Evolutionary conservation across 139 green algal genomes (phyloP).

Genomic region (Micromonas pusilla): DNA sequence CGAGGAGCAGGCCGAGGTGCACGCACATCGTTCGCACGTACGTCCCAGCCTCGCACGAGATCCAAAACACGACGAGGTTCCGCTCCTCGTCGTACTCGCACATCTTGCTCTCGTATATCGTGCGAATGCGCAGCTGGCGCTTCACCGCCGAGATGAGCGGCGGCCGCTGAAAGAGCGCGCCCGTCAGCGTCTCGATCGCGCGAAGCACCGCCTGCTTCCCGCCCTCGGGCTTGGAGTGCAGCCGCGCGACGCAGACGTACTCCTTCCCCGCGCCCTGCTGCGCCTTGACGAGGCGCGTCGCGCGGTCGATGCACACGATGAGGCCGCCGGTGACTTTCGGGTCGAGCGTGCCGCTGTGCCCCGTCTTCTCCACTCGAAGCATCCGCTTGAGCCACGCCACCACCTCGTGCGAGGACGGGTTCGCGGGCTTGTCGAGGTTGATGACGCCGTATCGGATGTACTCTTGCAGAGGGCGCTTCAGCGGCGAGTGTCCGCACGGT

Average conservation of each 20-base stretch:
- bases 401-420: slow-evolving; percentile 93
- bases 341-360: slow-evolving; percentile 92
- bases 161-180: slow-evolving; percentile 88
- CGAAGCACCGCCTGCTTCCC: slow-evolving; percentile 58
- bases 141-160: slow-evolving; percentile 98
- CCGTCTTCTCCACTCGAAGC: slow-evolving; percentile 96
- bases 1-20: slow-evolving; percentile 91
- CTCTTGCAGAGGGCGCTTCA: slow-evolving; percentile 79
- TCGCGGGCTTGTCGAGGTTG: slow-evolving; percentile 97
- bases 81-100: slow-evolving; percentile 90
- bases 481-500: slow-evolving; percentile 76
- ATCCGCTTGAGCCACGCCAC: slow-evolving; percentile 96
- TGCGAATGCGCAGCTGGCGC: slow-evolving; percentile 93
- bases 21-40: slow-evolving; percentile 97
- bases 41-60: slow-evolving; percentile 91
- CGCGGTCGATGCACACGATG: slow-evolving; percentile 96
- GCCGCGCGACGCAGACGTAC: slow-evolving; percentile 83
- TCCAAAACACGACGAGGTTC: slow-evolving; percentile 93
- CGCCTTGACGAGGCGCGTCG: slow-evolving; percentile 94
- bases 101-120: slow-evolving; percentile 92
- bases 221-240: slow-evolving; percentile 68
- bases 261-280: slow-evolving; percentile 98
- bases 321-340: slow-evolving; percentile 92
- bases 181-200: slow-evolving; percentile 63
- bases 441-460: slow-evolving; percentile 93